A percentile compares a stretch with the other conserved stretches of the same genome.
Conservation (phyloP, 2,329 filamentous ascomycete species). For the Dactylonectria macrodidyma region DNA sequence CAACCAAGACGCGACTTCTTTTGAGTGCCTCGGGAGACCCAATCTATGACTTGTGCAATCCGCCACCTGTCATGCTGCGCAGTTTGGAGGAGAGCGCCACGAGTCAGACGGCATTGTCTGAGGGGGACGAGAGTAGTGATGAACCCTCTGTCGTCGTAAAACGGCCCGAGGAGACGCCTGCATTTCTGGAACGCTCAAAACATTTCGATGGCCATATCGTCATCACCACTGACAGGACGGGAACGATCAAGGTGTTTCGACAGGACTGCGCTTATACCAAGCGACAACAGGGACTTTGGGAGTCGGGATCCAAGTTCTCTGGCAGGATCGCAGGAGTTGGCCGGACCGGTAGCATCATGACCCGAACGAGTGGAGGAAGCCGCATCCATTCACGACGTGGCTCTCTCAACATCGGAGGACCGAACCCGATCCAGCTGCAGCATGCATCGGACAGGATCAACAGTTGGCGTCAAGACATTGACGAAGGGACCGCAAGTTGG, state of each 20-base stretch:
- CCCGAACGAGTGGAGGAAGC: constrained; percentile 65
- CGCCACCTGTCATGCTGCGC: constrained; percentile 87
- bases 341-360: constrained; percentile 70
- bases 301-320: constrained; percentile 83
- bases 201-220: constrained; percentile 92
- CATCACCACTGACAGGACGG: constrained; percentile 89
- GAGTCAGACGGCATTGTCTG: constrained; percentile 59
- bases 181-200: constrained; percentile 81
- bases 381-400: constrained; percentile 66
- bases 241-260: constrained; percentile 93
- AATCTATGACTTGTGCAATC: constrained; percentile 97
- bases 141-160: constrained; percentile 49
- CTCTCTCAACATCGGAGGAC: constrained; percentile 62
- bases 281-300: constrained; percentile 82
- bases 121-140: constrained; percentile 53
- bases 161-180: constrained; percentile 78
- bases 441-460: constrained; percentile 81
- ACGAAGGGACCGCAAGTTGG: constrained; percentile 57
- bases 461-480: constrained; percentile 84
- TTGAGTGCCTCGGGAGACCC: constrained; percentile 89
- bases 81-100: constrained; percentile 75
- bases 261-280: constrained; percentile 93
- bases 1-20: constrained; percentile 81
- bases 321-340: constrained; percentile 75
- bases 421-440: constrained; percentile 49